Evolutionary conservation across 768 basidiomycete species (phyloP).

Genomic region (Boletellus ananas): DNA sequence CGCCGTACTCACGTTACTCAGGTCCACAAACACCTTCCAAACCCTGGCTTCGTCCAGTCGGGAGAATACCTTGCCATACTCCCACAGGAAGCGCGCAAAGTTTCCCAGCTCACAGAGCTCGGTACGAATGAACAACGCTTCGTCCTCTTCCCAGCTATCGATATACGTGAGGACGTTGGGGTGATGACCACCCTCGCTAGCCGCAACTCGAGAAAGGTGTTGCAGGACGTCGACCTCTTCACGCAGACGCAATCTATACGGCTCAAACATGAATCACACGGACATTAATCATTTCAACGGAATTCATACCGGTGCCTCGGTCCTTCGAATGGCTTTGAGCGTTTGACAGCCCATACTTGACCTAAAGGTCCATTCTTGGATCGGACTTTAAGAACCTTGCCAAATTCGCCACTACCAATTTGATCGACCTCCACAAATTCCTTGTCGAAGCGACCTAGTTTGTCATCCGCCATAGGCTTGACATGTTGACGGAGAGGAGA

Average conservation of each 20-base stretch:
- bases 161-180: conserved; percentile 85
- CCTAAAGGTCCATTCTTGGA: conserved; percentile 54
- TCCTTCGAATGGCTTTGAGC: conserved; percentile 90
- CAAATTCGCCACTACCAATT: conserved; percentile 91
- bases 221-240: conserved; percentile 94
- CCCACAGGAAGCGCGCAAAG: conserved; percentile 85
- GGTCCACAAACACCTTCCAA: conserved; percentile 93
- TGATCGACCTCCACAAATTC: conserved; percentile 78
- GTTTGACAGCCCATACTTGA: conserved; percentile 83
- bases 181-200: conserved; percentile 38
- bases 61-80: conserved; percentile 83
- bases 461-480: conserved; percentile 43
- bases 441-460: conserved; percentile 67
- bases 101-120: conserved; percentile 94
- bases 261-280: conserved; percentile 15
- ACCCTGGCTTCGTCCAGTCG: conserved; percentile 86
- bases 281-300: conserved; percentile 6
- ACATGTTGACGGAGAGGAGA: conserved; percentile 18
- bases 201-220: conserved; percentile 52
- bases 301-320: conserved; percentile 76
- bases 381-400: conserved; percentile 83
- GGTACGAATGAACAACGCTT: conserved; percentile 86
- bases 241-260: conserved; percentile 68
- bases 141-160: conserved; percentile 95
- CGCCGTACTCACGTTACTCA: conserved; percentile 69